Percentiles rank a stretch among this genome's conserved stretches.
Conservation (phyloP, 306 rosid genomes). For the Rosa multiflora region DNA sequence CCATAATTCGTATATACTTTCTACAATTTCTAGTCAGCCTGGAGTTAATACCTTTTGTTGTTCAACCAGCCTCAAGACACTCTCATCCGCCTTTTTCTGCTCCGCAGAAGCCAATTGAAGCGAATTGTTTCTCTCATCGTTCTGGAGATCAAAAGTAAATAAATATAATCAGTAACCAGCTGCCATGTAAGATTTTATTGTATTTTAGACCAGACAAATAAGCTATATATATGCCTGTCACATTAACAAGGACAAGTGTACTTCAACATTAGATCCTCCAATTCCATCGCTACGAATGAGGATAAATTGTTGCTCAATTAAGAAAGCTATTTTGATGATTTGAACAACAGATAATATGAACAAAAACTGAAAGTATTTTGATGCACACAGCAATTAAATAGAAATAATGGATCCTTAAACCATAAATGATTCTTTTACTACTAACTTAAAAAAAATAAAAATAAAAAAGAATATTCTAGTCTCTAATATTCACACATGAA, state of each 20-base stretch:
- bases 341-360: background rate
- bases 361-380: background rate
- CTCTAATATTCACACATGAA: background rate
- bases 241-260: background rate
- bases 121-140: conserved; percentile 72
- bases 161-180: conserved; percentile 17
- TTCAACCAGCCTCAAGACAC: conserved; percentile 77
- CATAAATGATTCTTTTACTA: background rate
- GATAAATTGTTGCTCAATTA: background rate
- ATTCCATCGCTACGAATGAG: background rate
- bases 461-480: background rate
- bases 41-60: conserved; percentile 69
- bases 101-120: conserved; percentile 80
- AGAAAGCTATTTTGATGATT: background rate
- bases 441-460: background rate
- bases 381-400: background rate
- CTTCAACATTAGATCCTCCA: background rate
- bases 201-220: background rate
- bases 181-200: background rate
- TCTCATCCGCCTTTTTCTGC: conserved; percentile 78
- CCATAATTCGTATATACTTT: background rate
- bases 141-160: conserved; percentile 41
- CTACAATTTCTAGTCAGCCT: conserved; percentile 14
- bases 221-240: background rate
- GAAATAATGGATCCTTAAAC: background rate